Evolutionary conservation across 768 basidiomycete species (phyloP), one percentile per base, ranked within the genome.

Genomic region (Tubosaeta sp.): DNA sequence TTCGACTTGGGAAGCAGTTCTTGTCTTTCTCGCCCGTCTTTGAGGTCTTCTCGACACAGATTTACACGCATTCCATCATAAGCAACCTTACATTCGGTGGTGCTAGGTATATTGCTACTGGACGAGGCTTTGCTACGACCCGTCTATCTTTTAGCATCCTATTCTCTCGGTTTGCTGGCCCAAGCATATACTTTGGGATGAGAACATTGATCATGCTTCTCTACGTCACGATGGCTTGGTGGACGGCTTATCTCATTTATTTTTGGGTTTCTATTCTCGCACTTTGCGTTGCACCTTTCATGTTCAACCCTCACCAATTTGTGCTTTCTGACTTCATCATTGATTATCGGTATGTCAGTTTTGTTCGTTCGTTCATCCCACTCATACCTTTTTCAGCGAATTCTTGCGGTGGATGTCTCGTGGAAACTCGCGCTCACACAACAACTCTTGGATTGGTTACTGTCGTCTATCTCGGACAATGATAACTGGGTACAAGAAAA

Each of bases 301-400:
- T 97, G 64, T 99, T 98, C 82, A 99, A 98, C 68, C 97, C 97
- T n/a, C 97, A 99, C 70, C 97, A 98, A 71, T 99, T 99, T 74
- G 90, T 91, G 17, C 88, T 94, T 70, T 83, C 93, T 35, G 97
- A 99, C 71, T 99, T 95, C 71, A 82, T 98, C 69, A 90, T 98
- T 65, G 97, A 99, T 72, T 93, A 93, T 63, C 78, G 88, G 88
- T 87, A 64, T 63, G 82, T 71, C 22, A 6, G 13, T 17, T 50
- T 29, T 12, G 27, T 29, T 4, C 14, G 29, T 43, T 22, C 32
- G 4, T 4, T 5, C 16, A 22, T 32, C 10, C 34, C 34, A 19
- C 12, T 50, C 32, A 47, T 11, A 3, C 26, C 3, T 42, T 44
- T 48, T 71, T 63, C 66, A 91, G 95, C 61, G 95, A 98, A 74